Percentiles rank a stretch among this genome's conserved stretches.
phyloP scores from a whole-genome alignment of 2,329 filamentous ascomycete genomes.

The Cladophialophora yegresii region DNA sequence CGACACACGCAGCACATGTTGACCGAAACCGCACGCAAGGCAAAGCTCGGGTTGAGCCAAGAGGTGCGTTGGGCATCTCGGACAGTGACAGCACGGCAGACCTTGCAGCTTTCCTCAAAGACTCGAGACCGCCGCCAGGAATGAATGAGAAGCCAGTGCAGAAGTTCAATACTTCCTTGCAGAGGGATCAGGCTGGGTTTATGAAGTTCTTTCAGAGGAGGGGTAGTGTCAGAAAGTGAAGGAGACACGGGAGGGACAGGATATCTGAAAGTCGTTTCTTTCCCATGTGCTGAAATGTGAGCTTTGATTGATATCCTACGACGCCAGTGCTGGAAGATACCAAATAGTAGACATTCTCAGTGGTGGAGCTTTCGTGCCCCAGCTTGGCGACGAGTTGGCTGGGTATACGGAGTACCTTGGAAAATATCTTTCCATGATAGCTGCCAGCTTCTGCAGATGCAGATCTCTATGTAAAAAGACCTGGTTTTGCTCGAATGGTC shows the following conservation, averaged over 20 bases:
- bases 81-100: constrained; percentile 59
- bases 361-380: background rate
- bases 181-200: constrained; percentile 39
- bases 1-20: constrained; percentile 45
- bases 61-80: constrained; percentile 18
- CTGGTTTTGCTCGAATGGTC: background rate
- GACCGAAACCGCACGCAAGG: constrained; percentile 41
- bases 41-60: constrained; percentile 28
- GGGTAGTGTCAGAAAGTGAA: constrained; percentile 27
- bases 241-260: background rate
- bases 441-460: background rate
- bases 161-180: constrained; percentile 23
- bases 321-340: background rate
- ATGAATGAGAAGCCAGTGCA: constrained; percentile 24
- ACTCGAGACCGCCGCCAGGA: constrained; percentile 62
- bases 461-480: background rate
- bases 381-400: background rate
- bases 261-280: constrained; percentile 1
- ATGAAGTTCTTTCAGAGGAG: constrained; percentile 43
- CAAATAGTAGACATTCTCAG: background rate
- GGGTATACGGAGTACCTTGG: background rate
- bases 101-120: constrained; percentile 70
- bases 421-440: background rate
- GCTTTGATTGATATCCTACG: background rate
- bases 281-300: constrained; percentile 11